Conservation (phyloP, 768 basidiomycete genomes). For the Phlebiopsis gigantea region DNA sequence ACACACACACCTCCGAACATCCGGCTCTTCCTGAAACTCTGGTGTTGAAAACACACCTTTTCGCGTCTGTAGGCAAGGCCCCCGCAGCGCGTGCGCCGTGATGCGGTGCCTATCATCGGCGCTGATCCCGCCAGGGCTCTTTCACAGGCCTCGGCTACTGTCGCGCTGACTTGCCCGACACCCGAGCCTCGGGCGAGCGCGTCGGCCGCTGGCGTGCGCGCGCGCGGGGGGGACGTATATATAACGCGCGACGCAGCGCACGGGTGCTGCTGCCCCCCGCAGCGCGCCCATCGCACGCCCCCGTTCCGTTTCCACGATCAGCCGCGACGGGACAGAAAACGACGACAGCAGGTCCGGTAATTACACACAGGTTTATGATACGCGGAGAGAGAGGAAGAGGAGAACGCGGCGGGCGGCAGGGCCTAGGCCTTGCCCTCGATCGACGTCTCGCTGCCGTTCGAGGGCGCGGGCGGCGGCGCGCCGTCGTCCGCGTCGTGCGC, state of each 20-base stretch:
- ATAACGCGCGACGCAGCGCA: neutral
- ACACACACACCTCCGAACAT: too few relatives aligned
- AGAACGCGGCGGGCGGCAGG: too few relatives aligned
- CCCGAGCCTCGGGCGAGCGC: neutral
- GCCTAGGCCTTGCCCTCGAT: neutral
- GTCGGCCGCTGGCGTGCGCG: neutral
- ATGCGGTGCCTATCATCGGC: too few relatives aligned
- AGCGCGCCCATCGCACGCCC: neutral
- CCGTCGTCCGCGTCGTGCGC: constrained; percentile 17
- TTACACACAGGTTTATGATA: neutral
- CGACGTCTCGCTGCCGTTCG: neutral
- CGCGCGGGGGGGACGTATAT: neutral
- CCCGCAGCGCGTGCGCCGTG: too few relatives aligned
- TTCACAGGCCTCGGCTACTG: neutral
- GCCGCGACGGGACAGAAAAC: too few relatives aligned
- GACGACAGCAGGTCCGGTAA: neutral
- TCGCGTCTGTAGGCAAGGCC: too few relatives aligned
- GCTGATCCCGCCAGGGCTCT: too few relatives aligned
- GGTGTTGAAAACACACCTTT: too few relatives aligned
- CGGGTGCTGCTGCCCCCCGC: too few relatives aligned
- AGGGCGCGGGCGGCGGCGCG: neutral
- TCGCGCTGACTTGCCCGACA: neutral
- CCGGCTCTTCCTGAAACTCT: too few relatives aligned
- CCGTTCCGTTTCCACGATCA: too few relatives aligned
- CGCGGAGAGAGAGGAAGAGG: neutral